phyloP scores from a whole-genome alignment of 441 rosid genomes.

The Lepidium campestre region DNA sequence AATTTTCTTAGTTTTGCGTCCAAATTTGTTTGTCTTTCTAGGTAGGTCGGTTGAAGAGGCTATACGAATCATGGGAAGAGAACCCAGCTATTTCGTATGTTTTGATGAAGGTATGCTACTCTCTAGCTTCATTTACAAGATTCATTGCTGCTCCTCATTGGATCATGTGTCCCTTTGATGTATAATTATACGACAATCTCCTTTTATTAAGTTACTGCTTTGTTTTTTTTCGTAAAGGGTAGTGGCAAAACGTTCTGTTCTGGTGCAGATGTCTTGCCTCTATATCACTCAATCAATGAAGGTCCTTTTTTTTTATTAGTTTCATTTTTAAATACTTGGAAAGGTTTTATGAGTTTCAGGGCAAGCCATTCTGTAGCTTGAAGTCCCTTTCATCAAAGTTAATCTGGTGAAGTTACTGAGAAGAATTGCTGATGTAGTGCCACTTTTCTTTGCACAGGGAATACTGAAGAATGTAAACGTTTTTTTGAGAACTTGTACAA shows the following conservation, averaged over 20 bases:
- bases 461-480: conserved; percentile 57
- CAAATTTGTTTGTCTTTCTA: conserved; percentile 3
- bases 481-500: conserved; percentile 63
- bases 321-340: neutral
- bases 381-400: neutral
- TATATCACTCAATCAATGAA: conserved; percentile 49
- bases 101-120: conserved; percentile 62
- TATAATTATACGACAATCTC: neutral
- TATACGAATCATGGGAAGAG: conserved; percentile 95
- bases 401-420: neutral
- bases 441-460: conserved; percentile 47
- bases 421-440: conserved; percentile 17
- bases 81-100: conserved; percentile 83
- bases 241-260: conserved; percentile 81
- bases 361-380: neutral
- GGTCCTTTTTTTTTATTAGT: conserved; percentile 33
- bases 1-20: neutral
- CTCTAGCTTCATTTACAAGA: neutral
- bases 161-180: neutral
- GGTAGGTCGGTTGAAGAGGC: conserved; percentile 65
- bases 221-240: conserved; percentile 55
- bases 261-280: conserved; percentile 69
- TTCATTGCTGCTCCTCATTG: neutral
- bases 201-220: conserved; percentile 28
- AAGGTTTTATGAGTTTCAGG: neutral